Conservation (phyloP, 352 stramenopile genomes). For the Globisporangium cylindrosporum region DNA sequence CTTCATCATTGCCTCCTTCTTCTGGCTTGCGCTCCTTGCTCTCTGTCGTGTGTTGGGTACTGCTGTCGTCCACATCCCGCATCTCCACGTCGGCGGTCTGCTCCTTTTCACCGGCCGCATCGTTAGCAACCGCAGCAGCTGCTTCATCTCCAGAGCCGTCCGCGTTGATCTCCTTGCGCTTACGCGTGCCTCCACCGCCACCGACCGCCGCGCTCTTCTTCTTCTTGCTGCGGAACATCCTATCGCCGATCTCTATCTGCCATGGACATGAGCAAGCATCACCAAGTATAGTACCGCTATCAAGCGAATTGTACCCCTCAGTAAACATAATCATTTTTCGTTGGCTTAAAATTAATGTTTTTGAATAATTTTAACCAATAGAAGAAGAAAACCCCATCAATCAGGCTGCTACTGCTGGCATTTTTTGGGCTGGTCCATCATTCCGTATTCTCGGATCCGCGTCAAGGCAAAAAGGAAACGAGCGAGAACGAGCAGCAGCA, state of each 20-base stretch:
- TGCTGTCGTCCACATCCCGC: background rate
- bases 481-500: background rate
- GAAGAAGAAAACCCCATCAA: background rate
- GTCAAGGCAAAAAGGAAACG: background rate
- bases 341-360: background rate
- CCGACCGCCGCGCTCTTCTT: slow-evolving; percentile 17
- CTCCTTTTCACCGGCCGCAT: background rate
- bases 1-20: background rate
- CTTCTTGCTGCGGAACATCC: slow-evolving; percentile 43
- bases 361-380: background rate
- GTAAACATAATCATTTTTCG: background rate
- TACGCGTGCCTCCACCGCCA: slow-evolving; percentile 10
- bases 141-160: slow-evolving; percentile 15
- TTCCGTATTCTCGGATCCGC: background rate
- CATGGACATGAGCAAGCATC: background rate
- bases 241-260: background rate
- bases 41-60: background rate
- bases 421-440: background rate
- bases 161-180: slow-evolving; percentile 29
- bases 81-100: background rate
- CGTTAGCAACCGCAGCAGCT: background rate
- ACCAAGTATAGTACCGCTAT: background rate
- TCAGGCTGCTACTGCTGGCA: background rate
- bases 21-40: background rate
- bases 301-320: background rate